Percentiles rank a stretch among this genome's conserved stretches.
Conservation (phyloP, 352 stramenopile genomes). For the Albugo candida region DNA sequence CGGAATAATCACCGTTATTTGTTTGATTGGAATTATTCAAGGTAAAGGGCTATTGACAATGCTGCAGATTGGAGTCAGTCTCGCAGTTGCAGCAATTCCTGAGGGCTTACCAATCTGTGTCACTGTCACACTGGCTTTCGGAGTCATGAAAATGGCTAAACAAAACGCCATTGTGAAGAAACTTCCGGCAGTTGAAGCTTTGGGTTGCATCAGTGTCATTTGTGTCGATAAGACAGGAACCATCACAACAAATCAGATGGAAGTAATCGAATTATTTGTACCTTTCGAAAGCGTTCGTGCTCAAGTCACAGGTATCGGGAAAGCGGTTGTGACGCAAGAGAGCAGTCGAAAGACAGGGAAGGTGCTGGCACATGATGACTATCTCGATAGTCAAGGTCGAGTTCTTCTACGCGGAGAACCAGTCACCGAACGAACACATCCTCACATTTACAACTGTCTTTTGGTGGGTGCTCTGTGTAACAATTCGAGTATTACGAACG, state of each 20-base stretch:
- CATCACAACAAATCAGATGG: constrained; percentile 82
- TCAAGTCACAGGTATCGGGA: constrained; percentile 36
- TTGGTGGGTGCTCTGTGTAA: constrained; percentile 58
- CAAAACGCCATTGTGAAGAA: constrained; percentile 79
- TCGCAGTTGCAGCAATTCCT: constrained; percentile 53
- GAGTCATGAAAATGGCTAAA: constrained; percentile 77
- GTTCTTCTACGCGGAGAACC: constrained; percentile 40
- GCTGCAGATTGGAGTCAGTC: constrained; percentile 90
- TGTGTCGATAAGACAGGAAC: constrained; percentile 92
- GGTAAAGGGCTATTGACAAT: constrained; percentile 88
- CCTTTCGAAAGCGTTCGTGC: constrained; percentile 55
- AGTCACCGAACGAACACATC: constrained; percentile 36
- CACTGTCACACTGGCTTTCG: constrained; percentile 56
- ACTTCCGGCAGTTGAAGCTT: constrained; percentile 55
- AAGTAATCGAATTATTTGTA: constrained; percentile 66
- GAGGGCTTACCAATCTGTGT: constrained; percentile 67
- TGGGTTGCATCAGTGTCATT: constrained; percentile 85
- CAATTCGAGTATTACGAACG: constrained; percentile 41
- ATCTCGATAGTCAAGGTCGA: neutral
- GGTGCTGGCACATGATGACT: neutral
- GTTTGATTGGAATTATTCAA: constrained; percentile 80
- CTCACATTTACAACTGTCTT: constrained; percentile 56
- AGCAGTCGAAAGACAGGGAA: neutral
- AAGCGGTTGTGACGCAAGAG: constrained; percentile 5
- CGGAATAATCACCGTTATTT: constrained; percentile 86